Conservation (phyloP, 805 yeast genomes). For the Starmerella cellae region DNA sequence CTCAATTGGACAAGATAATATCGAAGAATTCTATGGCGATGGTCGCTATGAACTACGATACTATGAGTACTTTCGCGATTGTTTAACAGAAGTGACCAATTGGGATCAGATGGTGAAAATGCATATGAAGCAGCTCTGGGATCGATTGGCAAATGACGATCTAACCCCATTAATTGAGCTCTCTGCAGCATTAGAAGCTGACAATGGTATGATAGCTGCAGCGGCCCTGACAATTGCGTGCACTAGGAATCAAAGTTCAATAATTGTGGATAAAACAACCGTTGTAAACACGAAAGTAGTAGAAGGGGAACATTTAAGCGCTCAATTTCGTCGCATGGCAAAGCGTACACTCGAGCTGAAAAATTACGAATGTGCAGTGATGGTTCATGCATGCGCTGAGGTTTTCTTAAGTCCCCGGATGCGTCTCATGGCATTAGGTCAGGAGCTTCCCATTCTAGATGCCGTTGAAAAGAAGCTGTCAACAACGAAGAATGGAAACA, state of each 20-base stretch:
- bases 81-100: conserved; percentile 25
- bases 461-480: conserved; percentile 1
- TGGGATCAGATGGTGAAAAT: conserved; percentile 26
- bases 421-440: background rate
- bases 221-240: conserved; percentile 27
- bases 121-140: conserved; percentile 20
- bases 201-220: conserved; percentile 26
- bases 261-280: background rate
- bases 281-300: background rate
- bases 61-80: conserved; percentile 31
- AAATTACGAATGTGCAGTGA: conserved; percentile 1
- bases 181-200: conserved; percentile 28
- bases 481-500: background rate
- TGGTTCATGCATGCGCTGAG: conserved; percentile 12
- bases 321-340: conserved; percentile 5
- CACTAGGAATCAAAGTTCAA: conserved; percentile 3
- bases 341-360: conserved; percentile 5
- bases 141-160: conserved; percentile 21
- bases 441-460: conserved; percentile 2
- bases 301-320: conserved; percentile 1
- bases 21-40: conserved; percentile 26
- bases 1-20: conserved; percentile 25
- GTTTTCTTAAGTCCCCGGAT: conserved; percentile 4
- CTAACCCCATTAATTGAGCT: conserved; percentile 28
- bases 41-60: conserved; percentile 27